These are phyloP conservation scores for Ceratocystis huliohia DNA, from an alignment of 2,329 filamentous ascomycete species.

Conservation along the genomic window DNA sequence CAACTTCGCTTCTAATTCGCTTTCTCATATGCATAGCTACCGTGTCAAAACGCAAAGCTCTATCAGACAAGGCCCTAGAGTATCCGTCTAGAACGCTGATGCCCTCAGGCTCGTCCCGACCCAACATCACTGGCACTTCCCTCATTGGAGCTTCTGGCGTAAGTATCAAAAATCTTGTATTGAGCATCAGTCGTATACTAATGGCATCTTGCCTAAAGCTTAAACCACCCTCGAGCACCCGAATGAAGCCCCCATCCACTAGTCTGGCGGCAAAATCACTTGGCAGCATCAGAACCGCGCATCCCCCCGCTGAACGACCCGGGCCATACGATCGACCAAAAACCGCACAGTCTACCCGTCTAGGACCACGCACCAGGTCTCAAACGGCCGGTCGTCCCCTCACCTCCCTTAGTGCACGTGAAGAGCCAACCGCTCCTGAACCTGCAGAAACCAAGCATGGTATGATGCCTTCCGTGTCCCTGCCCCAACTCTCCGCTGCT, in stretches of 20 bases:
- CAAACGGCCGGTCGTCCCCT: conserved; percentile 11
- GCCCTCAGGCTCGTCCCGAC: conserved; percentile 32
- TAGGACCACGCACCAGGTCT: conserved; percentile 17
- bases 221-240: conserved; percentile 15
- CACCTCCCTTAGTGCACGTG: conserved; percentile 10
- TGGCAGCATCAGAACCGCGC: conserved; percentile 34
- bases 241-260: conserved; percentile 16
- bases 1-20: not conserved
- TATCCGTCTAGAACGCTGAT: conserved; percentile 33
- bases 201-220: conserved; percentile 14
- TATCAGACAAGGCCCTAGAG: conserved; percentile 43
- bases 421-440: not conserved
- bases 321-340: conserved; percentile 37
- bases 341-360: conserved; percentile 35
- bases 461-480: conserved; percentile 11
- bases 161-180: conserved; percentile 2
- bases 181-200: not conserved
- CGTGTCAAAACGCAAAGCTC: conserved; percentile 46
- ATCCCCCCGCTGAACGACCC: conserved; percentile 38
- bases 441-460: conserved; percentile 2
- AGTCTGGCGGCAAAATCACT: conserved; percentile 35
- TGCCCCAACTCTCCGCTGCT: not conserved
- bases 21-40: conserved; percentile 18
- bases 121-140: conserved; percentile 34
- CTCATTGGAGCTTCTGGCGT: conserved; percentile 21